Percentiles rank a stretch among this genome's conserved stretches.
Conservation (phyloP, 345 rosid genomes). For the Moringa oleifera region DNA sequence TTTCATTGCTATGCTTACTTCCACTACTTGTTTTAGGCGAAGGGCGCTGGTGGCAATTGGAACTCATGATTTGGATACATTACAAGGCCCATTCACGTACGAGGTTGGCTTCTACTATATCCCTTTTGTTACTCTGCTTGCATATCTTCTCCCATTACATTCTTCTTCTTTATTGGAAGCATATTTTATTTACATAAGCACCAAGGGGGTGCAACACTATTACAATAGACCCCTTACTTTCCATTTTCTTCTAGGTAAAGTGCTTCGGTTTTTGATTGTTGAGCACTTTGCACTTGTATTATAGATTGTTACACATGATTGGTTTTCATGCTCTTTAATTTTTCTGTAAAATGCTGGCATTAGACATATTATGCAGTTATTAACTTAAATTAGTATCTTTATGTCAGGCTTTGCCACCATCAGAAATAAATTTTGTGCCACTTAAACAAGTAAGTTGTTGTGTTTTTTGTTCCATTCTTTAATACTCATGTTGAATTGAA, state of each 20-base stretch:
- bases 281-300: too few species aligned
- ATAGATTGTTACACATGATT: too few species aligned
- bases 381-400: slow-evolving; percentile 11
- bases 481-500: not conserved
- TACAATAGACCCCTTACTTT: too few species aligned
- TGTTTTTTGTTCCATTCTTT: not conserved
- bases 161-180: not conserved
- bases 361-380: not conserved
- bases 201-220: too few species aligned
- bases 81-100: slow-evolving; percentile 86
- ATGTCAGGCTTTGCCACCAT: slow-evolving; percentile 68
- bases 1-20: not conserved
- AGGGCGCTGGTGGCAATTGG: slow-evolving; percentile 92
- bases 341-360: not conserved
- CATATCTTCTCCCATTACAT: slow-evolving; percentile 1
- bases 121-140: not conserved
- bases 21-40: slow-evolving; percentile 41
- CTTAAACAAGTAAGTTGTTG: slow-evolving; percentile 58
- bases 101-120: slow-evolving; percentile 49
- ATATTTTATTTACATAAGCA: too few species aligned
- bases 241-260: too few species aligned
- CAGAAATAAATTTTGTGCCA: slow-evolving; percentile 66
- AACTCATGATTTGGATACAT: slow-evolving; percentile 90
- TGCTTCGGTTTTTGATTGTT: too few species aligned
- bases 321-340: too few species aligned